These are phyloP conservation scores for Nemania diffusa DNA, from an alignment of 2,329 filamentous ascomycete genomes.

Conservation along the genomic window DNA sequence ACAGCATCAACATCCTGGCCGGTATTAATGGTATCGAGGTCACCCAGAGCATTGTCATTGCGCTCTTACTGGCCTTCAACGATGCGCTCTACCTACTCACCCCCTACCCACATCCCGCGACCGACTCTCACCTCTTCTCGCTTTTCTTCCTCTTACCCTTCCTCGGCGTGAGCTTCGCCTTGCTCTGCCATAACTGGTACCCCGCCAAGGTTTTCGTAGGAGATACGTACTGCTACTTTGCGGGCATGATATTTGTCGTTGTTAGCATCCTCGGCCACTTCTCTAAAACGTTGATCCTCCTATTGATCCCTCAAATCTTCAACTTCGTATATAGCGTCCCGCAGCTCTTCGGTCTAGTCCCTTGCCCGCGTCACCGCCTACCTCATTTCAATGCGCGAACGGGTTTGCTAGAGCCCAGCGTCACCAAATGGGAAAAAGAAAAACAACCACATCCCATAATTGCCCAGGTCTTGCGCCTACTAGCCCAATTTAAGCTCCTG, in stretches of 20 bases:
- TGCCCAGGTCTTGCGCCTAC: conserved; percentile 70
- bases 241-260: conserved; percentile 98
- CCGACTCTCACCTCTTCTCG: conserved; percentile 94
- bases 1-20: conserved; percentile 99
- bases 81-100: conserved; percentile 87
- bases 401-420: conserved; percentile 85
- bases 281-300: conserved; percentile 91
- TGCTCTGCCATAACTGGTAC: conserved; percentile 94
- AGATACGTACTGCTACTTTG: conserved; percentile 99
- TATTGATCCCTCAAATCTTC: conserved; percentile 93
- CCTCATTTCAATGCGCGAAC: conserved; percentile 88
- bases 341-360: conserved; percentile 88
- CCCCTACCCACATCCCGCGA: conserved; percentile 89
- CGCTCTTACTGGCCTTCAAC: conserved; percentile 83
- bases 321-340: conserved; percentile 96
- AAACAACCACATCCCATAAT: conserved; percentile 75
- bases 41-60: conserved; percentile 91
- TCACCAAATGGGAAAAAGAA: conserved; percentile 76
- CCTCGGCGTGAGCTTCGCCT: conserved; percentile 87
- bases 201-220: conserved; percentile 95
- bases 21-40: conserved; percentile 99
- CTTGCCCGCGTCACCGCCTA: conserved; percentile 91
- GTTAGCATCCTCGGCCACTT: conserved; percentile 98
- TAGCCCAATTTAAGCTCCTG: conserved; percentile 75
- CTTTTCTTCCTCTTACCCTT: conserved; percentile 95